Percentiles rank a stretch among this genome's conserved stretches.
Evolutionary conservation across 495 filamentous ascomycete species (phyloP).

Genomic region (Hypoxylon fuscum): DNA sequence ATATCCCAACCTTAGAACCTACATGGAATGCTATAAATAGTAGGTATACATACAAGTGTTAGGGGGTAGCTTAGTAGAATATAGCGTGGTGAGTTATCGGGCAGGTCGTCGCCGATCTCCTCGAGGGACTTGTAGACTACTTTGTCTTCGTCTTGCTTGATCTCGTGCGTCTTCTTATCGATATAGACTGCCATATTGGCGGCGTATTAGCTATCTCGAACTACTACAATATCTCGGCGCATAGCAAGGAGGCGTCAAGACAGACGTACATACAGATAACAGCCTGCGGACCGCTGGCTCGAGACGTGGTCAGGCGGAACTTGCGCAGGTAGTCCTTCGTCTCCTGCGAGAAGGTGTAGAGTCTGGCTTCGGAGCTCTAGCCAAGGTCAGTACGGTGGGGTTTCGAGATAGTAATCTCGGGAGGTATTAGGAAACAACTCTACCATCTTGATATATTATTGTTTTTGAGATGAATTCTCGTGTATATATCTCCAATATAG

Average conservation of each 20-base stretch:
- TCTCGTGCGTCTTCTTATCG: constrained; percentile 86
- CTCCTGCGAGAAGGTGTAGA: constrained; percentile 92
- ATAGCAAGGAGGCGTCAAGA: not conserved
- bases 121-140: constrained; percentile 80
- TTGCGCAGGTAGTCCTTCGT: constrained; percentile 88
- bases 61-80: constrained; percentile 89
- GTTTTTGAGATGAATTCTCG: not conserved
- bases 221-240: not conserved
- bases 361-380: constrained; percentile 81
- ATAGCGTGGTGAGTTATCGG: constrained; percentile 90
- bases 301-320: constrained; percentile 89
- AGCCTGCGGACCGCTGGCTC: constrained; percentile 87
- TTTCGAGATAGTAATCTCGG: not conserved
- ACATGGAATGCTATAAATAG: not conserved
- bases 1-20: not conserved
- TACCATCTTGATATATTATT: not conserved
- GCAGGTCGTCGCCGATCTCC: constrained; percentile 85
- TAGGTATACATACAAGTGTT: constrained; percentile 69
- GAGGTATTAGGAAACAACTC: not conserved
- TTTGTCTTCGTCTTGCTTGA: constrained; percentile 75
- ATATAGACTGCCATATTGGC: constrained; percentile 69
- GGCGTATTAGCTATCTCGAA: constrained; percentile 32
- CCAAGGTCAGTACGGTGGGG: constrained; percentile 1
- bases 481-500: not conserved
- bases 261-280: constrained; percentile 82